Evolutionary conservation across 768 basidiomycete genomes (phyloP), one percentile per base, ranked within the genome.

Genomic region (Auricularia sp.): DNA sequence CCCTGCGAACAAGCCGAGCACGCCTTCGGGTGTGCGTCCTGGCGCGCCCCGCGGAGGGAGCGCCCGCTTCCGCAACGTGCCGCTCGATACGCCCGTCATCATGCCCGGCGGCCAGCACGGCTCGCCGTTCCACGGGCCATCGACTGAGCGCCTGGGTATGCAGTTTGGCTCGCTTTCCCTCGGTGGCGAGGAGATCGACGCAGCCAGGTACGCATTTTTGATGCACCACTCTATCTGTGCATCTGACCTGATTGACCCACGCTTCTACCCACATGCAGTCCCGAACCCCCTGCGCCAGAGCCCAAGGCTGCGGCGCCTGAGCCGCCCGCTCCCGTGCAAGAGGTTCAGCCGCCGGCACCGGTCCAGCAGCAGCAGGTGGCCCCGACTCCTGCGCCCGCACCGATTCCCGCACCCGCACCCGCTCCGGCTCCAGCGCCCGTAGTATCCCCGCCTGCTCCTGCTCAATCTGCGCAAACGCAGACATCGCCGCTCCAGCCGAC

Each of bases 101-200:
- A 86, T 92, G 83, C 90, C 91, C 1, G 34, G 56, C 56, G 47
- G 81, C 81, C 39, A 39, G 39, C 42, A 77, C 76, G 54, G 84
- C 81, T 62, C 87, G 87, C 72, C 82, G 83, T 36, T 70, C 66
- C 0, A 51, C 36, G n/a, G 70, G 81, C 39, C 80, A 80, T 18
- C 72, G 88, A 29, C 34, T 29, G 90, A 91, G 71, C 91, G 90
- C 71, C 77, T 93, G 62, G 91, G 91, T 61, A 91, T 93, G 91
- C 90, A 92, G 70, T 93, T 93, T 71, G 91, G 91, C 61, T 92
- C 90, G 73, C 75, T 93, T 69, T 88, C 84, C 73, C 80, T 93
- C 42, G 84, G 84, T 39, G 88, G 86, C 6, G 89, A 91, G 66
- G 75, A 77, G 61, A 66, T 82, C n/a, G 73, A 84, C 36, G 86